Percentiles rank a stretch among this genome's conserved stretches.
These are phyloP conservation scores for Lojkania enalia DNA, from an alignment of 2,329 filamentous ascomycete species.

Conservation along the genomic window DNA sequence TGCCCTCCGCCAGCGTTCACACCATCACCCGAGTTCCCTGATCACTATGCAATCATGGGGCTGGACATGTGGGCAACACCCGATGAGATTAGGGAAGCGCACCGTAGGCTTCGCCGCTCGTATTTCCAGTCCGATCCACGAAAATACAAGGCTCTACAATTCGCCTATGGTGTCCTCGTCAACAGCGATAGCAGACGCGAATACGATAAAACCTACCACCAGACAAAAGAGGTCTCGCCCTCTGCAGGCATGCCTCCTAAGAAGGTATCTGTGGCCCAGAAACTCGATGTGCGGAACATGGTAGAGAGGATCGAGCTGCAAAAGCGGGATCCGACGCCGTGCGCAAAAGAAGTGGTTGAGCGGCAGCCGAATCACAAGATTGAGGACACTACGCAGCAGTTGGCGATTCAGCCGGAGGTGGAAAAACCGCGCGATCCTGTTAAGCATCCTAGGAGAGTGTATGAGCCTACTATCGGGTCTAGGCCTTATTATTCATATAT, in stretches of 20 bases:
- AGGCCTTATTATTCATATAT: conserved; percentile 32
- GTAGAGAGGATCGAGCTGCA: too few relatives aligned
- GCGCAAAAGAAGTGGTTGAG: background rate
- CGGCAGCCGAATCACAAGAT: background rate
- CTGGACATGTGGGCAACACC: conserved; percentile 27
- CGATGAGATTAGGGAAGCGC: conserved; percentile 34
- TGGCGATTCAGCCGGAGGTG: too few relatives aligned
- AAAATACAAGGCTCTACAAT: conserved; percentile 36
- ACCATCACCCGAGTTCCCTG: conserved; percentile 30
- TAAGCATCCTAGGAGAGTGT: conserved; percentile 27
- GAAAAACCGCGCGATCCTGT: conserved; percentile 23
- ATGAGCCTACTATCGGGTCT: conserved; percentile 26
- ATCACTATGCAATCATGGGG: conserved; percentile 38
- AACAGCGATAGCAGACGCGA: conserved; percentile 29
- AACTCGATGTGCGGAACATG: too few relatives aligned
- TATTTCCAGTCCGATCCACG: conserved; percentile 33
- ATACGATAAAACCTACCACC: conserved; percentile 31
- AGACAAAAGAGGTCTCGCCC: too few relatives aligned
- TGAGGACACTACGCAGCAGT: too few relatives aligned
- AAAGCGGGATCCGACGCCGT: background rate
- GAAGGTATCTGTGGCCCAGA: too few relatives aligned
- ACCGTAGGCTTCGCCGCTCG: conserved; percentile 29
- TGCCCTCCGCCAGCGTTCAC: too few relatives aligned
- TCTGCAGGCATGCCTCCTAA: too few relatives aligned
- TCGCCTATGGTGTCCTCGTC: conserved; percentile 35